Base-by-base conservation (phyloP, 441 rosid species). In the Jatropha podagrica region DNA sequence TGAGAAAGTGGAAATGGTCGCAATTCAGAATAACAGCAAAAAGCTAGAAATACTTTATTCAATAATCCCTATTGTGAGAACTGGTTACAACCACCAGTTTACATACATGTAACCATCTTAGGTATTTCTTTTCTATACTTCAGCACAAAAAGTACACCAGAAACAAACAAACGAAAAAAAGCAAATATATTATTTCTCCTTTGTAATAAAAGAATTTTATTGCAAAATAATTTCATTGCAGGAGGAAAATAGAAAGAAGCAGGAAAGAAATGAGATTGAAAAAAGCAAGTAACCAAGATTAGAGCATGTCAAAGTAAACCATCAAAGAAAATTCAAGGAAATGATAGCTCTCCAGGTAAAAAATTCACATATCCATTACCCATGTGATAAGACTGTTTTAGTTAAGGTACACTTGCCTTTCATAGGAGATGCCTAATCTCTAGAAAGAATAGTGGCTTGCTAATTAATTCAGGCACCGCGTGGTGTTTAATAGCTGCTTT, bases 1-100 rank as follows among this genome's bases (percentile, higher is more conserved):
- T 94, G 87, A 68, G 65, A 66, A 87, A 74, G 75, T 49, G 42
- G 79, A 69, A 61, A 82, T 73, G 69, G 56, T 63, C 26, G 68
- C 49, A 66, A 56, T 76, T 79, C 56, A 52, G 61, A 76, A 64
- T 26, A 61, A 38, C n/a, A 78, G 37, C 41, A 37, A 73, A 71
- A 65, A n/a, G 63, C 49, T 2, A 18, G 10, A 12, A 41, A 23
- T 18, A 7, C 20, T 51, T 38, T 64, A 23, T 54, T 23, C 52
- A 54, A 27, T 15, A 12, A 38, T 38, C 8, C 51, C 27, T 7
- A 18, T 26, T 15, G 68, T 6, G 23, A 49, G 42, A 49, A 51
- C 13, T 68, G 5, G 27, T 51, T 7, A 9, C 58, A 68, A 26
- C 42, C 41, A 10, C 5, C 72, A 51, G 15, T 68, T 32, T 20